phyloP scores from a whole-genome alignment of 1,284 basidiomycete genomes.

The Naganishia albida region DNA sequence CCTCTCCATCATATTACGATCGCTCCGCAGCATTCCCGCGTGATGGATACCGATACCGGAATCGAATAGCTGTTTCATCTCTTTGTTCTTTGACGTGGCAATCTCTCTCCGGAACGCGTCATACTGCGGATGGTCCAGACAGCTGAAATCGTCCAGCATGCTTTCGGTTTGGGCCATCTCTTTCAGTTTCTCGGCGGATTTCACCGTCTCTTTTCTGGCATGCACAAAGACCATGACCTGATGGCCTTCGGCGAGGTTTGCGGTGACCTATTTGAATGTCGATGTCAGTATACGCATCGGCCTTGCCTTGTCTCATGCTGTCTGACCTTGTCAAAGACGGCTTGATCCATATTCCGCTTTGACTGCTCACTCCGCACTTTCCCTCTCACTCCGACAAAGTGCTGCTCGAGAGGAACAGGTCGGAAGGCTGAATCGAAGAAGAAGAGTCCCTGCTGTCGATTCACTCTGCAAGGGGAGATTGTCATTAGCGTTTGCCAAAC shows the following conservation, averaged over 20 bases:
- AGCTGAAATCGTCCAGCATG: conserved; percentile 73
- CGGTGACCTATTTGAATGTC: conserved; percentile 59
- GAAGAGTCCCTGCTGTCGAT: conserved; percentile 87
- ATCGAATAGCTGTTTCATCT: conserved; percentile 95
- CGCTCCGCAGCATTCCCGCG: conserved; percentile 93
- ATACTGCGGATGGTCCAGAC: conserved; percentile 75
- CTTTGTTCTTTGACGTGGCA: conserved; percentile 78
- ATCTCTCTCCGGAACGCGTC: conserved; percentile 76
- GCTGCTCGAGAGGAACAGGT: conserved; percentile 95
- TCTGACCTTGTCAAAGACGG: conserved; percentile 77
- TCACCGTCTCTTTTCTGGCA: conserved; percentile 97
- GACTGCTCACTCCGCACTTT: conserved; percentile 74
- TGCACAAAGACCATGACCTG: conserved; percentile 99
- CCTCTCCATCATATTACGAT: conserved; percentile 92
- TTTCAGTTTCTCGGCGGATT: conserved; percentile 79
- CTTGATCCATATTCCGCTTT: conserved; percentile 85
- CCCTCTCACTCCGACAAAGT: conserved; percentile 94
- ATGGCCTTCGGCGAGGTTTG: conserved; percentile 81
- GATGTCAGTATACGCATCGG: neutral
- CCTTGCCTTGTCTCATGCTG: neutral
- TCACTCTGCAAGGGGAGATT: conserved; percentile 64
- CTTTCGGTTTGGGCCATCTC: conserved; percentile 79
- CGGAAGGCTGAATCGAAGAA: conserved; percentile 98
- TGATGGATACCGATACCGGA: conserved; percentile 96
- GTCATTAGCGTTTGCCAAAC: neutral